phyloP scores from a whole-genome alignment of 257 asterid species.

The Solanum arcanum region DNA sequence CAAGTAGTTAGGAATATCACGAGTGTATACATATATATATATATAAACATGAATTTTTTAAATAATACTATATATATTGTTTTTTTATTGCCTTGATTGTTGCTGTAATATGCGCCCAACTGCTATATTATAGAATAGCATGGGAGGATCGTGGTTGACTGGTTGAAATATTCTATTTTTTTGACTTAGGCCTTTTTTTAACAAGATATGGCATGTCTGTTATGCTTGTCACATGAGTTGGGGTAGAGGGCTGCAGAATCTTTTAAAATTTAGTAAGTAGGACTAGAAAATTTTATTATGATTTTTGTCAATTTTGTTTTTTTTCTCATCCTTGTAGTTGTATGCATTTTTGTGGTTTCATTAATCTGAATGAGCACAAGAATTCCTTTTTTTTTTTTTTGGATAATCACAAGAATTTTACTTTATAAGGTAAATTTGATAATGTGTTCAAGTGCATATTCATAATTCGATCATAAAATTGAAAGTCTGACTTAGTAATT shows the following conservation, averaged over 20 bases:
- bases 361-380: not conserved
- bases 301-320: not conserved
- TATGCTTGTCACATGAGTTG: not conserved
- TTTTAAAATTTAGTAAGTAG: not conserved
- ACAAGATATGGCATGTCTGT: not conserved
- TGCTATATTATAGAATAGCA: not conserved
- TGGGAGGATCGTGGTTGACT: not conserved
- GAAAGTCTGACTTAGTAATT: not conserved
- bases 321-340: not conserved
- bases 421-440: not conserved
- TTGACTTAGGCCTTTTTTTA: not conserved
- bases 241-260: not conserved
- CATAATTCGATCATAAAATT: not conserved
- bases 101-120: not conserved
- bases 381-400: not conserved
- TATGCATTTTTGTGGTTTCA: not conserved
- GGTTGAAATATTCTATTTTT: not conserved
- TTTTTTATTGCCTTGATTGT: not conserved
- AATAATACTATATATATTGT: not conserved
- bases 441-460: not conserved
- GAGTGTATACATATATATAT: no score
- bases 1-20: no score
- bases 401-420: no score
- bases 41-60: no score
- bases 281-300: not conserved